These are phyloP conservation scores for Candida buenavistaensis DNA, from an alignment of 1,139 yeast species.

Conservation along the genomic window DNA sequence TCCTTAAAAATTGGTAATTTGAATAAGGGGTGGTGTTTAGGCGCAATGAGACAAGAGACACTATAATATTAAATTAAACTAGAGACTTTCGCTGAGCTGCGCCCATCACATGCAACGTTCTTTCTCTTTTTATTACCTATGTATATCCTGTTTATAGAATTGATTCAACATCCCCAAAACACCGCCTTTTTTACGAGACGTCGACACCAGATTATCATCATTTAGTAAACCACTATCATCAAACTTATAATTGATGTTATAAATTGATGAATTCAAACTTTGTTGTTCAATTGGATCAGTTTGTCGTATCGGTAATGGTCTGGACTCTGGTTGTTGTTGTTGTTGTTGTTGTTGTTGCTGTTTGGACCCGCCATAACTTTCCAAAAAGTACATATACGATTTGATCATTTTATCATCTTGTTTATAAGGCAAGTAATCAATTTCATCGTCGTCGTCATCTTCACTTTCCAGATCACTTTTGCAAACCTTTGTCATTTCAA, in stretches of 20 bases:
- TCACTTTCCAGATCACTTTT: conserved; percentile 12
- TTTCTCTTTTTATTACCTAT: too few relatives aligned
- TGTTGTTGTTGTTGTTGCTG: conserved; percentile 10
- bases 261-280: conserved; percentile 27
- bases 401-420: conserved; percentile 91
- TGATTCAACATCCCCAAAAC: conserved; percentile 84
- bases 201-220: conserved; percentile 18
- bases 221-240: conserved; percentile 24
- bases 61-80: too few relatives aligned
- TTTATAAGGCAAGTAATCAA: conserved; percentile 21
- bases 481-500: conserved; percentile 11
- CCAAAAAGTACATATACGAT: conserved; percentile 82
- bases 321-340: conserved; percentile 6
- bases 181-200: conserved; percentile 42
- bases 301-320: conserved; percentile 1
- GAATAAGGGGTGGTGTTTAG: too few relatives aligned
- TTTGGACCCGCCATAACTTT: conserved; percentile 56
- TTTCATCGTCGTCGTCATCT: conserved; percentile 6
- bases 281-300: conserved; percentile 13
- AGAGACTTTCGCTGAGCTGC: too few relatives aligned
- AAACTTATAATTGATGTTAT: conserved; percentile 31
- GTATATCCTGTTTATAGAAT: conserved; percentile 63
- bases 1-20: too few relatives aligned
- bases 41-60: too few relatives aligned
- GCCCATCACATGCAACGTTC: too few relatives aligned